These are phyloP conservation scores for Arctium lappa DNA, from an alignment of 129 eudicot species.

Conservation along the genomic window DNA sequence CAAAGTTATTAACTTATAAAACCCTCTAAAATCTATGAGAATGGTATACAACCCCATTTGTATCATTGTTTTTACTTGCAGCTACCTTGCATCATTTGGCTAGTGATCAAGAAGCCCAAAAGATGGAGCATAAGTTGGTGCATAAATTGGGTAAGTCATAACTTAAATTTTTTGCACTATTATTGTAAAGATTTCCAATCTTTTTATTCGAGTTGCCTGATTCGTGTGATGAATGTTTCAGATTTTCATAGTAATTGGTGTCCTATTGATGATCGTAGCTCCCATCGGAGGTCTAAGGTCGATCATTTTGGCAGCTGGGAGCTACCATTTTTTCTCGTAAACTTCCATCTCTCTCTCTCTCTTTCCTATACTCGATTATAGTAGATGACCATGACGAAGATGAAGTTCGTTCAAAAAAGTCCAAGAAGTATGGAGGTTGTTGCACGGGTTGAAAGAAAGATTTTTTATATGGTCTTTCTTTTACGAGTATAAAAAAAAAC, in stretches of 20 bases:
- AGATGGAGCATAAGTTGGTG: slow-evolving; percentile 62
- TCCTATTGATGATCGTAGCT: slow-evolving; percentile 54
- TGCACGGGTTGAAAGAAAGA: slow-evolving; percentile 4
- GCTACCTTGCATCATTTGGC: slow-evolving; percentile 89
- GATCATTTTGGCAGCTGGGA: slow-evolving; percentile 40
- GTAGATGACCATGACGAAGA: slow-evolving; percentile 7
- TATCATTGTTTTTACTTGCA: slow-evolving; percentile 17
- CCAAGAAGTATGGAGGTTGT: neutral
- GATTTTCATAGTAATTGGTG: slow-evolving; percentile 58
- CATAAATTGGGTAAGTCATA: slow-evolving; percentile 55
- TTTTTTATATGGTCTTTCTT: neutral
- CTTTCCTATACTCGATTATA: neutral
- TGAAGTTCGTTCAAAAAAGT: slow-evolving; percentile 7
- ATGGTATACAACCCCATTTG: neutral
- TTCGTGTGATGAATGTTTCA: slow-evolving; percentile 30
- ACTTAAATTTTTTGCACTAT: neutral
- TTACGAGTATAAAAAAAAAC: neutral
- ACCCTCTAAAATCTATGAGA: slow-evolving; percentile 1
- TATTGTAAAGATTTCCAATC: neutral
- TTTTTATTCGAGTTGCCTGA: neutral
- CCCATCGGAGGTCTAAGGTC: slow-evolving; percentile 70
- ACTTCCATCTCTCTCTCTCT: neutral
- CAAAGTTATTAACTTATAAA: neutral
- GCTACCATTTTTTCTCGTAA: slow-evolving; percentile 48
- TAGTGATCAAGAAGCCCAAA: slow-evolving; percentile 48